These are phyloP conservation scores for Cladosporium halotolerans DNA, from an alignment of 2,329 filamentous ascomycete species.

Conservation along the genomic window DNA sequence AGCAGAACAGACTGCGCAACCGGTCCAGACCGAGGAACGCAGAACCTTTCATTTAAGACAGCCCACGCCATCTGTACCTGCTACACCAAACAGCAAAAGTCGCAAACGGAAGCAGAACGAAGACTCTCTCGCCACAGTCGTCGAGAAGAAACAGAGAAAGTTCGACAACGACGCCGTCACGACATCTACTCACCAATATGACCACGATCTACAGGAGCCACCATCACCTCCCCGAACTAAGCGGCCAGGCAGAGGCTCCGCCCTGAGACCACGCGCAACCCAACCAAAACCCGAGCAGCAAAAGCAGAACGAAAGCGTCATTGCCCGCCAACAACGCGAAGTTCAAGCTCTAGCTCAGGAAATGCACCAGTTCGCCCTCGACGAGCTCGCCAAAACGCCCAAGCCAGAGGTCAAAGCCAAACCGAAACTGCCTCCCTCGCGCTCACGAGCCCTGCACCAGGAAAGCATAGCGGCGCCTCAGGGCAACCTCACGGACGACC, in stretches of 20 bases:
- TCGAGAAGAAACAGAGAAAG: slow-evolving; percentile 19
- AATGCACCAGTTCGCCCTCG: slow-evolving; percentile 24
- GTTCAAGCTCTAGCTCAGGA: slow-evolving; percentile 19
- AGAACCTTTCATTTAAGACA: slow-evolving; percentile 20
- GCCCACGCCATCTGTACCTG: slow-evolving; percentile 14
- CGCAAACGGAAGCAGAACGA: slow-evolving; percentile 16
- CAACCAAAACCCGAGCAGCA: not conserved
- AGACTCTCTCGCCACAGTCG: slow-evolving; percentile 23
- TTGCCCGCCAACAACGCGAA: slow-evolving; percentile 3
- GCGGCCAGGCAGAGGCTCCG: slow-evolving; percentile 20
- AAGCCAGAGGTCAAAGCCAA: slow-evolving; percentile 13
- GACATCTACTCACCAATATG: not conserved
- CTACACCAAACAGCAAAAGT: slow-evolving; percentile 13
- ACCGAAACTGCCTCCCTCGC: slow-evolving; percentile 9
- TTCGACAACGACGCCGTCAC: slow-evolving; percentile 7
- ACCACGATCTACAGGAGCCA: not conserved
- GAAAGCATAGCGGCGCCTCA: not conserved
- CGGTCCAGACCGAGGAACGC: slow-evolving; percentile 9
- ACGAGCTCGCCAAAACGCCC: slow-evolving; percentile 18
- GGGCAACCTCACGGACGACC: slow-evolving; percentile 31
- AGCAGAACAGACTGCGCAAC: not conserved
- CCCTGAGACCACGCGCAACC: slow-evolving; percentile 10
- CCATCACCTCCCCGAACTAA: slow-evolving; percentile 11
- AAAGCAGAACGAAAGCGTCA: not conserved
- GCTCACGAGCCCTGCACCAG: slow-evolving; percentile 14